Conservation (phyloP, 495 filamentous ascomycete genomes). For the Daldinia bambusicola region DNA sequence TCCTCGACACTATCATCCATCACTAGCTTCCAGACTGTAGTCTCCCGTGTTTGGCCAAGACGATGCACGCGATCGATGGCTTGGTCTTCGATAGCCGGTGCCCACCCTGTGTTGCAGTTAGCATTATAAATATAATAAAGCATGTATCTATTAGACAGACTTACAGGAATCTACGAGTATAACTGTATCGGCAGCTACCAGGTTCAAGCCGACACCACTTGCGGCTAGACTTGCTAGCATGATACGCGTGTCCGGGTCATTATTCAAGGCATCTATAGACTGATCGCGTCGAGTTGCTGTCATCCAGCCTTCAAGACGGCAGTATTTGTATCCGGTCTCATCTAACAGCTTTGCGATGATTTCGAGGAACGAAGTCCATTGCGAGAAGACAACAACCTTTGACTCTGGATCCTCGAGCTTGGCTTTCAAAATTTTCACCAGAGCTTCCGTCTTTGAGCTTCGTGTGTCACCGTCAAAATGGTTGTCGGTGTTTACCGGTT, state of each 20-base stretch:
- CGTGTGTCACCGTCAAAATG: conserved; percentile 70
- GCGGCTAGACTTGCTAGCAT: conserved; percentile 86
- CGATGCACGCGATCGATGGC: conserved; percentile 91
- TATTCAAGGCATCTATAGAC: conserved; percentile 72
- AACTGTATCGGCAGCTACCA: conserved; percentile 88
- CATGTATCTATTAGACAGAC: conserved; percentile 10
- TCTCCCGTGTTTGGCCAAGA: conserved; percentile 81
- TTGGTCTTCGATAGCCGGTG: conserved; percentile 92
- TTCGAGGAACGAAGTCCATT: conserved; percentile 91
- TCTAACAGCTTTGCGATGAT: conserved; percentile 78
- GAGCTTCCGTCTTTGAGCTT: conserved; percentile 85
- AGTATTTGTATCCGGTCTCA: conserved; percentile 69
- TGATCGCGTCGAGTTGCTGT: conserved; percentile 71
- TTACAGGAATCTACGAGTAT: conserved; percentile 79
- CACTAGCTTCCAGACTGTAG: conserved; percentile 82
- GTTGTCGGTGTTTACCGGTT: conserved; percentile 60
- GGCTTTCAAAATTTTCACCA: conserved; percentile 81
- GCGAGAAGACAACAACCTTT: conserved; percentile 91
- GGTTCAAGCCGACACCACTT: conserved; percentile 87
- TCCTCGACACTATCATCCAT: conserved; percentile 91
- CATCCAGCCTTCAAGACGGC: conserved; percentile 89
- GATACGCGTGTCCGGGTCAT: conserved; percentile 75
- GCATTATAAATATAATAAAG: conserved; percentile 10
- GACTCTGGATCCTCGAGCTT: conserved; percentile 71
- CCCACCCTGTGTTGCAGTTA: conserved; percentile 71